Base-by-base conservation (phyloP, 176 grass and related monocot species). In the Carex myosuroides region DNA sequence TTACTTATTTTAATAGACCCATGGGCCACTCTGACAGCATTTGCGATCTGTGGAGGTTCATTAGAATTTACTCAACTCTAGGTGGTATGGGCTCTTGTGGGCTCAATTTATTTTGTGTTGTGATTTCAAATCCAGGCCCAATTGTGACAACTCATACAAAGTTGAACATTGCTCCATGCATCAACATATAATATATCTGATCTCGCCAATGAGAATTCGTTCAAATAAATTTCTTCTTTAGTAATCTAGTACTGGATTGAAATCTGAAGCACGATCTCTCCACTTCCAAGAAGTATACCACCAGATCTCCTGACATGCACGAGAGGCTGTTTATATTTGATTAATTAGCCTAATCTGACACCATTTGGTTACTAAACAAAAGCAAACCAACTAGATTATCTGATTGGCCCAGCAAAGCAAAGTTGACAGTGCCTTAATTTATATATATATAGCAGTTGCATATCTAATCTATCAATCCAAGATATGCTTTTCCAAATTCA, bases 401-500 rank as follows among this genome's bases (percentile, higher is more conserved):
- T 75, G 70, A 53, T 75, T 75, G 46, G 70, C 21, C 39, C 70
- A 42, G 32, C 66, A 70, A 70, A 70, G 66, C 66, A 70, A 70
- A 70, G 29, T 50, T 50, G 20, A 50, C 3, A 75, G 70, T 75
- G 13, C 44, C 70, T 29, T 53, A 29, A 39, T 39, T 39, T 5
- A 39, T 39, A 6, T 5, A 39, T 39, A 5, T 39, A 75, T 4
- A 22, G 42, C 7, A 72, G 35, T 9, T 70, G 37, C n/a, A 72
- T 72, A 72, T 72, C 33, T 48, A 72, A 18, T 70, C 33, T 42
- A 16, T 70, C 16, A 42, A 75, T 29, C 11, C 70, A 75, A 26
- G 70, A 75, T 75, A 75, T 75, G 41, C 44, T 75, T 75, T 75
- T 75, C 70, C 6, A 53, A 75, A 50, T 75, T 75, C 70, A 75